Evolutionary conservation across 306 rosid species (phyloP), one percentile per base, ranked within the genome.

Genomic region (Trichosanthes cucumerina): DNA sequence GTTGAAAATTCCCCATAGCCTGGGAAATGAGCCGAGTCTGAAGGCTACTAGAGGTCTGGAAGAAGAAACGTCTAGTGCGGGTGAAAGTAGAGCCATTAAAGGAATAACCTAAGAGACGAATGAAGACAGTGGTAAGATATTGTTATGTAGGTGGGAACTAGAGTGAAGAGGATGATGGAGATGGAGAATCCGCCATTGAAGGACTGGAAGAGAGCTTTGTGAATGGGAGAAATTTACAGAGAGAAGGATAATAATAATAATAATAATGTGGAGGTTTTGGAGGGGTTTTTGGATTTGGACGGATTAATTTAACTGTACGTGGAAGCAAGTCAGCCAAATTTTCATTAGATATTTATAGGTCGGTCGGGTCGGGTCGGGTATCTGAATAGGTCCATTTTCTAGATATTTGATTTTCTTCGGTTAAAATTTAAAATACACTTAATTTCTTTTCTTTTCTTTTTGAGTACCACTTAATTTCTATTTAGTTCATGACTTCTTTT

Each of bases 61-160:
- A 10, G 76, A 12, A 26, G 76, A 44, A 44, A 71, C 33, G 39
- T 46, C 76, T 24, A 87, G 81, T 14, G 60, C 74, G 77, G 89
- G 80, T 64, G 82, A 81, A 36, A 88, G 82, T n/a, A 83, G 78
- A 80, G 93, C 88, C 98, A 91, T 93, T 74, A 77, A n/a, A 58
- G 81, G 80, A 81, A 64, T 75, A 56, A 19, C 38, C 28, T 50
- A 21, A 41, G 54, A 63, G 57, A 50, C 15, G 19, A 1, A 36
- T 23, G 59, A 11, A 74, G 70, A 6, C 33, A 58, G 69, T 47
- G 34, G 76, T 56, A 56, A 58, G 33, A 38, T 11, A 15, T 7
- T 33, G 4, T 18, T 39, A 64, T 33, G 38, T 1, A 31, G 36
- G 38, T 6, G 76, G 3, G 1, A 23, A 23, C 5, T 43, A 4